These are phyloP conservation scores for Lyophyllum semitale DNA, from an alignment of 768 basidiomycete genomes.

Conservation along the genomic window DNA sequence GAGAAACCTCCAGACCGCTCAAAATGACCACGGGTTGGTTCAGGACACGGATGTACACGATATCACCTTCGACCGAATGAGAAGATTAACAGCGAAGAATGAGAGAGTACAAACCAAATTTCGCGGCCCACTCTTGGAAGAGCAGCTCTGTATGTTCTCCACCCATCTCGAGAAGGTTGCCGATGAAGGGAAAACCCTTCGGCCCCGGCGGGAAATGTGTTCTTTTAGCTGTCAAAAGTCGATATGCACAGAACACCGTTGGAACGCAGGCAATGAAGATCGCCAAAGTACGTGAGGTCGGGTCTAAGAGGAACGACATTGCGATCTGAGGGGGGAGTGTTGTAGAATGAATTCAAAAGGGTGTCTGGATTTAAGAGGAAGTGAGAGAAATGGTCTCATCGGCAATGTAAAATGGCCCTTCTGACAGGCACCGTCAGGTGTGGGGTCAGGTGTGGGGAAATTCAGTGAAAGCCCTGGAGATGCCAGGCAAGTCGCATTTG, in stretches of 20 bases:
- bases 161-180: constrained; percentile 49
- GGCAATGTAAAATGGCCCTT: constrained; percentile 9
- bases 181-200: constrained; percentile 43
- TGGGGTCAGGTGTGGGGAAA: constrained; percentile 16
- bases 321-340: constrained; percentile 3
- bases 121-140: constrained; percentile 42
- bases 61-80: constrained; percentile 39
- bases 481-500: constrained; percentile 6
- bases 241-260: constrained; percentile 21
- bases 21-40: constrained; percentile 52
- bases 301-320: constrained; percentile 8
- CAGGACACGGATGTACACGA: constrained; percentile 42
- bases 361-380: constrained; percentile 14
- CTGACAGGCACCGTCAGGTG: constrained; percentile 8
- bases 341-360: constrained; percentile 1
- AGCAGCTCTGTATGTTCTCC: constrained; percentile 36
- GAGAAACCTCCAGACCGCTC: constrained; percentile 44
- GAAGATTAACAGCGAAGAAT: neutral
- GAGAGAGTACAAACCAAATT: constrained; percentile 39
- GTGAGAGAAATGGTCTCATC: constrained; percentile 12
- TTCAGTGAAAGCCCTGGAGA: constrained; percentile 4
- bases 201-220: constrained; percentile 50
- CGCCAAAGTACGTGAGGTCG: constrained; percentile 5
- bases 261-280: constrained; percentile 11
- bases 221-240: constrained; percentile 21